A percentile compares a stretch with the other conserved stretches of the same genome.
These are phyloP conservation scores for Tagetes patula DNA, from an alignment of 129 eudicot genomes.

Conservation along the genomic window DNA sequence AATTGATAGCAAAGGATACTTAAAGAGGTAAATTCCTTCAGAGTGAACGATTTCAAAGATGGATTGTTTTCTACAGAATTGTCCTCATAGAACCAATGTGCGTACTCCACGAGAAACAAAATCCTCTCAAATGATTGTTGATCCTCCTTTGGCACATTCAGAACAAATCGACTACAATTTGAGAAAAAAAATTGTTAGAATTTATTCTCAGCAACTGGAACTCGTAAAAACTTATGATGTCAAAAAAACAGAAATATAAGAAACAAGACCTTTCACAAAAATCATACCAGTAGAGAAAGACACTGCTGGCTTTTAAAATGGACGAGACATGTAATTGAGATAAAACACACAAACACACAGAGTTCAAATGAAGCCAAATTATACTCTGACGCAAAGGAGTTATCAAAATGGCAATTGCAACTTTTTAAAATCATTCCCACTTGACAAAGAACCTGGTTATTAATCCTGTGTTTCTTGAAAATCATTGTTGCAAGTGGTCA, in stretches of 20 bases:
- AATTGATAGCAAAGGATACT: slow-evolving; percentile 62
- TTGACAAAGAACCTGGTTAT: background rate
- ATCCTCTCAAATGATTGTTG: slow-evolving; percentile 98
- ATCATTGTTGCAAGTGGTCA: background rate
- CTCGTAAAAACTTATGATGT: background rate
- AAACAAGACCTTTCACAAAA: background rate
- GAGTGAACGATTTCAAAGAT: slow-evolving; percentile 83
- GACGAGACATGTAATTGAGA: slow-evolving; percentile 1
- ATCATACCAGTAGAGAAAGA: slow-evolving; percentile 12
- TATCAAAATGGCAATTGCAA: slow-evolving; percentile 1
- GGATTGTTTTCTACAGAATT: slow-evolving; percentile 93
- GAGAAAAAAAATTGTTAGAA: slow-evolving; percentile 18
- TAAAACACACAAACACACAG: background rate
- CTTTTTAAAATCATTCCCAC: background rate
- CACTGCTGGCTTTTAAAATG: background rate
- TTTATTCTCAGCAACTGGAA: slow-evolving; percentile 11
- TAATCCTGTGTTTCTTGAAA: background rate
- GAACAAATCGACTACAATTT: slow-evolving; percentile 81
- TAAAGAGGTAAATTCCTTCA: slow-evolving; percentile 92
- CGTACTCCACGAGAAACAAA: slow-evolving; percentile 96
- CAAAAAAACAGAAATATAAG: background rate
- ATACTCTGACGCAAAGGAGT: background rate
- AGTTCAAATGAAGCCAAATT: slow-evolving; percentile 1
- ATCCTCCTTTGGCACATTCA: slow-evolving; percentile 96
- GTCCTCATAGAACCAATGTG: slow-evolving; percentile 99